Evolutionary conservation across 257 asterid species (phyloP).

Genomic region (Gardenia jasminoides): DNA sequence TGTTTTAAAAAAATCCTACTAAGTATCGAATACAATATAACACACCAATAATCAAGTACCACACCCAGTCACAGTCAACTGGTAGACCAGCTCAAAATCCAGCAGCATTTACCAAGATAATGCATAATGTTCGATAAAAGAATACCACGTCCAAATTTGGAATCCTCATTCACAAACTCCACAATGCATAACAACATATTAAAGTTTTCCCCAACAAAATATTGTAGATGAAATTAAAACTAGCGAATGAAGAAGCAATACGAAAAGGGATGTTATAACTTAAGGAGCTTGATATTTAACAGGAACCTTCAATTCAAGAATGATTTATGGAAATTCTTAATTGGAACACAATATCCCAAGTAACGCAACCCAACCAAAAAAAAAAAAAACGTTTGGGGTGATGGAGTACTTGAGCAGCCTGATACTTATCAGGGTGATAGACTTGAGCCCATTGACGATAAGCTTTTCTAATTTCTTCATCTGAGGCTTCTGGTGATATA

Average conservation of each 20-base stretch:
- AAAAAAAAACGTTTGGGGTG: background rate
- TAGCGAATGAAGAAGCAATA: background rate
- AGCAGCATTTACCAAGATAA: background rate
- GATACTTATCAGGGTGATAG: constrained; percentile 94
- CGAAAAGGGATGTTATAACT: background rate
- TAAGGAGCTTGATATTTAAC: background rate
- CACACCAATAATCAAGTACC: background rate
- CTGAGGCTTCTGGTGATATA: constrained; percentile 90
- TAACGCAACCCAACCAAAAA: background rate
- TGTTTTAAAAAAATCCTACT: no score
- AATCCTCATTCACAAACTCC: background rate
- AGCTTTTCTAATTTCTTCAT: constrained; percentile 90
- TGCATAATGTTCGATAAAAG: background rate
- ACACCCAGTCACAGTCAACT: no score
- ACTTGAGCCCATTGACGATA: constrained; percentile 99
- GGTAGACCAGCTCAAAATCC: background rate
- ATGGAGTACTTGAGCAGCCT: constrained; percentile 51
- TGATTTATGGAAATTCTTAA: background rate
- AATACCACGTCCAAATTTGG: background rate
- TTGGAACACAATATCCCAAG: background rate
- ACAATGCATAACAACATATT: background rate
- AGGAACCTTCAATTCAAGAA: background rate
- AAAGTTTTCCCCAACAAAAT: background rate
- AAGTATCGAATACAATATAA: background rate
- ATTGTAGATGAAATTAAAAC: background rate